Evolutionary conservation across 305 asterid species (phyloP).

Genomic region (Fraxinus platypoda): DNA sequence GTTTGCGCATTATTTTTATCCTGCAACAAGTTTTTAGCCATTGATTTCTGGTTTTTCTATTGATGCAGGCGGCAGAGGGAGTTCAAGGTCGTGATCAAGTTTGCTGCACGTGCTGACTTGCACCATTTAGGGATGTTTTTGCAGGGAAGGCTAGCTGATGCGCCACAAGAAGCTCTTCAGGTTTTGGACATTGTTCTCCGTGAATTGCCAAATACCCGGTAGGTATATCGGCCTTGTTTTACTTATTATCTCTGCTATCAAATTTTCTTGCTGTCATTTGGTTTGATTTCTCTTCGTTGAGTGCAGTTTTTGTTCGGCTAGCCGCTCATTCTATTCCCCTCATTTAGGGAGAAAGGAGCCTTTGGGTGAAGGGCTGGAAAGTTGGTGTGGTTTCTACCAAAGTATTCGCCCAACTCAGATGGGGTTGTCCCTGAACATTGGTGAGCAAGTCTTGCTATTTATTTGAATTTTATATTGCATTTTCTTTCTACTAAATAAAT

Average conservation of each 20-base stretch:
- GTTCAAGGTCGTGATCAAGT: conserved; percentile 79
- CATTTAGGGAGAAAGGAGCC: conserved; percentile 78
- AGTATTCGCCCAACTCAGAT: conserved; percentile 98
- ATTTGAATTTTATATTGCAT: neutral
- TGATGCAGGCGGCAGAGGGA: conserved; percentile 75
- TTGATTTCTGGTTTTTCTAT: conserved; percentile 2
- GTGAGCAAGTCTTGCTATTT: conserved; percentile 34
- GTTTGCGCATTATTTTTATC: neutral
- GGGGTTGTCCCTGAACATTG: conserved; percentile 92
- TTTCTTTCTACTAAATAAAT: neutral
- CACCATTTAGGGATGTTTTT: conserved; percentile 91
- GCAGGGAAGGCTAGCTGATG: conserved; percentile 91
- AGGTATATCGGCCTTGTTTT: neutral
- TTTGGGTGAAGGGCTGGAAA: conserved; percentile 91
- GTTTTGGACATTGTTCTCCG: conserved; percentile 95
- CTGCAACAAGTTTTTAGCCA: neutral
- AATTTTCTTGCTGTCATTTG: neutral
- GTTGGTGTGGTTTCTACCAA: conserved; percentile 99
- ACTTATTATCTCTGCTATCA: neutral
- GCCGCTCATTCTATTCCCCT: conserved; percentile 87
- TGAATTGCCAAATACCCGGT: conserved; percentile 81
- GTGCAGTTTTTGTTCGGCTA: conserved; percentile 70
- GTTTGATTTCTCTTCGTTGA: conserved; percentile 13
- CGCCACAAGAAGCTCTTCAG: conserved; percentile 96
- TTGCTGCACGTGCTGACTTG: conserved; percentile 94